A percentile compares a stretch with the other conserved stretches of the same genome.
phyloP scores from a whole-genome alignment of 345 rosid genomes.

The Brassica napus region Da-Ae NC_063451.1:46887001-46887500 shows the following conservation, averaged over 20 bases:
- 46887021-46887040: conserved; percentile 68
- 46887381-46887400: conserved; percentile 28
- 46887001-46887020: conserved; percentile 51
- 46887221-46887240: conserved; percentile 28
- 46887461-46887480: background rate
- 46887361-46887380: conserved; percentile 41
- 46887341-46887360: conserved; percentile 30
- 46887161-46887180: conserved; percentile 36
- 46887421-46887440: background rate
- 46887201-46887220: conserved; percentile 31
- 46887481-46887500: background rate
- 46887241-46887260: conserved; percentile 29
- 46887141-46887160: conserved; percentile 33
- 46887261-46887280: background rate
- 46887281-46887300: conserved; percentile 31
- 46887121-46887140: conserved; percentile 41
- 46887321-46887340: conserved; percentile 31
- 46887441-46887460: background rate
- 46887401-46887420: background rate
- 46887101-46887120: conserved; percentile 36
- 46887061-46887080: conserved; percentile 60
- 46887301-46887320: conserved; percentile 31
- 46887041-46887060: conserved; percentile 85
- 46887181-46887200: conserved; percentile 27
- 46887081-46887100: conserved; percentile 57